phyloP scores from a whole-genome alignment of 768 basidiomycete genomes.

The Tricholoma flavovirens region DNA sequence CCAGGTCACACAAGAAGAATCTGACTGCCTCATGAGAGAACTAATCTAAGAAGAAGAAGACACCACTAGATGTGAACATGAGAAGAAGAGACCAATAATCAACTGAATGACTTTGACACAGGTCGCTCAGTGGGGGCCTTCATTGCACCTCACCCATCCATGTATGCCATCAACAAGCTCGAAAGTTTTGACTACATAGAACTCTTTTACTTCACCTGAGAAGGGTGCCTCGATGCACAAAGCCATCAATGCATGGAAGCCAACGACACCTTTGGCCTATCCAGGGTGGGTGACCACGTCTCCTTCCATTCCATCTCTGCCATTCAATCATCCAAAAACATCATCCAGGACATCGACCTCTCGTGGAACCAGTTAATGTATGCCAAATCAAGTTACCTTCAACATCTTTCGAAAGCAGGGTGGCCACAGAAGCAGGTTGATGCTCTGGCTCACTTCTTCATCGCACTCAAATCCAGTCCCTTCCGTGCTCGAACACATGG shows the following conservation, averaged over 20 bases:
- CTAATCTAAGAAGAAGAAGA: too few relatives aligned
- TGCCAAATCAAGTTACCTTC: slow-evolving; percentile 9
- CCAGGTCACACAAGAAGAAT: neutral
- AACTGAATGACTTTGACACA: neutral
- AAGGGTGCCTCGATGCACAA: slow-evolving; percentile 2
- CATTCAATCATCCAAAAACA: slow-evolving; percentile 13
- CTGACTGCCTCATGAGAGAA: too few relatives aligned
- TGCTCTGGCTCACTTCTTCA: slow-evolving; percentile 6
- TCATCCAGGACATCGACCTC: slow-evolving; percentile 10
- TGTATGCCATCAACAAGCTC: slow-evolving; percentile 9
- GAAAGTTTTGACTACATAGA: slow-evolving; percentile 12
- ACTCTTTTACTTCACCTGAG: slow-evolving; percentile 9
- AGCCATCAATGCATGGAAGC: neutral
- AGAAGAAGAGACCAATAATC: neutral
- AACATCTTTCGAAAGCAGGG: slow-evolving; percentile 2
- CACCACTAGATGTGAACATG: neutral
- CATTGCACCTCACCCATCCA: slow-evolving; percentile 1
- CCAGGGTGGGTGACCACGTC: slow-evolving; percentile 5
- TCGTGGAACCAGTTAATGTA: slow-evolving; percentile 14
- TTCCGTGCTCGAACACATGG: neutral
- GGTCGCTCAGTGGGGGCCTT: neutral
- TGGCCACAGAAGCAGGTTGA: neutral
- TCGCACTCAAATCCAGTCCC: slow-evolving; percentile 8
- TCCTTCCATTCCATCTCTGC: slow-evolving; percentile 9
- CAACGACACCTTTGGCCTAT: slow-evolving; percentile 11